Evolutionary conservation across 2,329 filamentous ascomycete species (phyloP).

Genomic region (Aspergillus oerlinghausenensis): DNA sequence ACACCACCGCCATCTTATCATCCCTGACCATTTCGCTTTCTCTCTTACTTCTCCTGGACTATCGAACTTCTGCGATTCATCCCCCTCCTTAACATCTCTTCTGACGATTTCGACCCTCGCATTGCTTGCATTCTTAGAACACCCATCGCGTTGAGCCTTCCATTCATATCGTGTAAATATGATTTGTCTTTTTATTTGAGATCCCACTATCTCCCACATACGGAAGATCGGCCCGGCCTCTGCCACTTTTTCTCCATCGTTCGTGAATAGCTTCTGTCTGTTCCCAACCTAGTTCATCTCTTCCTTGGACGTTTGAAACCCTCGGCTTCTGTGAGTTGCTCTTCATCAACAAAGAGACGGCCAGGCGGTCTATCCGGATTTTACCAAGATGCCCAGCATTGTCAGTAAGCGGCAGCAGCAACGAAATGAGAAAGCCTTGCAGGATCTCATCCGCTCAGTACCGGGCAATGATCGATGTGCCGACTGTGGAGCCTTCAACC

Average conservation of each 20-base stretch:
- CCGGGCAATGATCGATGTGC: constrained; percentile 91
- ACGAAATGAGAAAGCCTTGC: constrained; percentile 87
- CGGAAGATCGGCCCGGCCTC: constrained; percentile 13
- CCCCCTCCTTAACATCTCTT: constrained; percentile 3
- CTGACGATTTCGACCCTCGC: background rate
- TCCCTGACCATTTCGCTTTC: background rate
- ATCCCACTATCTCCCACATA: constrained; percentile 4
- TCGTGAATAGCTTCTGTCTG: constrained; percentile 7
- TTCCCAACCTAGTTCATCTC: background rate
- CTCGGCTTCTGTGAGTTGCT: constrained; percentile 7
- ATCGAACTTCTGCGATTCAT: background rate
- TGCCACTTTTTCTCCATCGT: constrained; percentile 6
- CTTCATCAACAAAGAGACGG: background rate
- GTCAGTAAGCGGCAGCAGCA: constrained; percentile 96
- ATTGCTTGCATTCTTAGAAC: background rate
- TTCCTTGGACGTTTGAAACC: constrained; percentile 12
- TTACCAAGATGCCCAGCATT: constrained; percentile 59
- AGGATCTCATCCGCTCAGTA: constrained; percentile 79
- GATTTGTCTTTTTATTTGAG: constrained; percentile 10
- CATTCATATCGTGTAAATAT: constrained; percentile 12
- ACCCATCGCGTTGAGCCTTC: background rate
- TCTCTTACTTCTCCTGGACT: background rate
- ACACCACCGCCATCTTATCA: background rate
- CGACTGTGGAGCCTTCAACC: constrained; percentile 86
- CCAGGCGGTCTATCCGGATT: background rate